Evolutionary conservation across 306 rosid species (phyloP).

Genomic region (Rosa chinensis): DNA sequence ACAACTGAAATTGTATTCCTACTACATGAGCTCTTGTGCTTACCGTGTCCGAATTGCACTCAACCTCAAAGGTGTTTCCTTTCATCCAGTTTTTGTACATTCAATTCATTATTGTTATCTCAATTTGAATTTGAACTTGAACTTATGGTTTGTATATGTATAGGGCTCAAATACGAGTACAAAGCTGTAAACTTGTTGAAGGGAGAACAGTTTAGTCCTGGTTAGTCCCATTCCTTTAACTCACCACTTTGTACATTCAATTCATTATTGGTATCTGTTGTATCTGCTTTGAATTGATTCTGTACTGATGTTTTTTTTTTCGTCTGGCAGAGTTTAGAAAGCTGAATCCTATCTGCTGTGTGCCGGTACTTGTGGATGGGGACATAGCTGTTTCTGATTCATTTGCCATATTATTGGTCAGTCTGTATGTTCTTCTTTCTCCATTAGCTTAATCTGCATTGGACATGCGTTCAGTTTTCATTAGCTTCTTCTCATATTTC

Average conservation of each 20-base stretch:
- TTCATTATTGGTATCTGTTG: not conserved
- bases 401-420: constrained; percentile 67
- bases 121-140: not conserved
- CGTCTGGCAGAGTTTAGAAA: constrained; percentile 46
- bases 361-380: constrained; percentile 69
- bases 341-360: constrained; percentile 67
- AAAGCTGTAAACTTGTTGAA: constrained; percentile 52
- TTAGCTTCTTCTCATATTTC: not conserved
- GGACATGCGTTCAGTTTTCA: not conserved
- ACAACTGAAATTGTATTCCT: constrained; percentile 44
- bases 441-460: not conserved
- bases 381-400: constrained; percentile 54
- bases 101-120: not conserved
- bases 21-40: constrained; percentile 46
- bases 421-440: not conserved
- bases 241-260: not conserved
- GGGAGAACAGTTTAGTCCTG: constrained; percentile 56
- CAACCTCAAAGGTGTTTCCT: constrained; percentile 65
- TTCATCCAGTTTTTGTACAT: not conserved
- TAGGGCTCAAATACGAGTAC: constrained; percentile 61
- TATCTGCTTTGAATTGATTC: not conserved
- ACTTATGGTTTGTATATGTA: not conserved
- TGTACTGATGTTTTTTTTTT: not conserved
- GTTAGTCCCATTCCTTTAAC: constrained; percentile 25
- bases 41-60: constrained; percentile 51